These are phyloP conservation scores for Cercospora zeae-maydis DNA, from an alignment of 2,329 filamentous ascomycete genomes.

Conservation along the genomic window DNA sequence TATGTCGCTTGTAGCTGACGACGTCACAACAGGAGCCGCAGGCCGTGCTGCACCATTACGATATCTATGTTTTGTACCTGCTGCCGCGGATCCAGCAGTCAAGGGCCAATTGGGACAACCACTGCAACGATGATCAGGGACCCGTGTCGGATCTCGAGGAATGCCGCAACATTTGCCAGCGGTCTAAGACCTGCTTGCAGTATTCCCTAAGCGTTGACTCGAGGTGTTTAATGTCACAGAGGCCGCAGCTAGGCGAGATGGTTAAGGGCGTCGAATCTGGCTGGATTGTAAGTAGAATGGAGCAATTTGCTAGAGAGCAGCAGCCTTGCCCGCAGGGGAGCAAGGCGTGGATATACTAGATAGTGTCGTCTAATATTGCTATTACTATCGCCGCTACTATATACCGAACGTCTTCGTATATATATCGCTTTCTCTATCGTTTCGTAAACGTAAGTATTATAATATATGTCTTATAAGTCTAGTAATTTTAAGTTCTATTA, in stretches of 20 bases:
- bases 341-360: not conserved
- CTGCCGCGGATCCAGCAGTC: conserved; percentile 22
- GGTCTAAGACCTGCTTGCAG: conserved; percentile 23
- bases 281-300: conserved; percentile 26
- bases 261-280: conserved; percentile 23
- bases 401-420: too few relatives aligned
- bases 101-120: conserved; percentile 28
- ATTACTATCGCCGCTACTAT: too few relatives aligned
- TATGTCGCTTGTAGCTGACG: not conserved
- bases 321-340: not conserved
- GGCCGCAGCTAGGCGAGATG: conserved; percentile 22
- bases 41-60: conserved; percentile 22
- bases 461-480: too few relatives aligned
- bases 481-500: too few relatives aligned
- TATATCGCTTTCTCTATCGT: too few relatives aligned
- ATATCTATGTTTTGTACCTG: conserved; percentile 26
- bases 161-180: conserved; percentile 24
- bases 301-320: conserved; percentile 2
- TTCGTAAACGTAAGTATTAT: too few relatives aligned
- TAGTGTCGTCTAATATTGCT: too few relatives aligned
- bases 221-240: conserved; percentile 17
- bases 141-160: conserved; percentile 17
- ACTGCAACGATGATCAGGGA: conserved; percentile 21
- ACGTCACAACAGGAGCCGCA: not conserved
- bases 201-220: conserved; percentile 18